Evolutionary conservation across 768 basidiomycete genomes (phyloP), one percentile per base, ranked within the genome.

Genomic region (Serendipita vermifera): DNA sequence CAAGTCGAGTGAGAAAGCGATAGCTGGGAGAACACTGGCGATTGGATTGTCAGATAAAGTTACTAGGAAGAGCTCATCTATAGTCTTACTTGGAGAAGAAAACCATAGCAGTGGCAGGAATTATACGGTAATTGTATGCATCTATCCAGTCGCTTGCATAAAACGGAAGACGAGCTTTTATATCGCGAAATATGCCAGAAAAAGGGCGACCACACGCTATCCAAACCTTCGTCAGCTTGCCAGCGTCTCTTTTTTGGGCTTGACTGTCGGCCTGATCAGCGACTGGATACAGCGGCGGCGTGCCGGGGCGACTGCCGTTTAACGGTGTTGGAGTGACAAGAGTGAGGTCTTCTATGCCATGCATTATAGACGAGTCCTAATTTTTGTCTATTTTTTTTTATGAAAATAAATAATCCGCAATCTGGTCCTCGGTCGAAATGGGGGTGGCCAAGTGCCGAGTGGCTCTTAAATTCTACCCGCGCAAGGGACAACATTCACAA

Each of bases 1-100:
- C 13, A 96, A 72, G 65, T 93, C 89, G 54, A 96, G 67, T 20
- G 89, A 90, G 67, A 96, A 96, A 1, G 93, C 91, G 40, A 93
- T 84, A 6, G 86, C 89, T 14, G 91, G 89, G 15, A 92, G 74
- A n/a, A 91, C 81, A 60, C 85, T 86, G 61, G 3, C 54, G 3
- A 36, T 1, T 13, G 51, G 29, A 3, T 38, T 17, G 40, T 43
- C 32, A 48, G 5, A 33, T 27, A 46, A 33, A 29, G 39, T 22
- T 35, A 33, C 29, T 3, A 56, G 39, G 22, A 31, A 24, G 20
- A 15, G n/a, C n/a, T n/a, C n/a, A n/a, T n/a, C n/a, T n/a, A n/a
- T n/a, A n/a, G n/a, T n/a, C n/a, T n/a, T 65, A 87, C 84, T 88
- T 89, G 59, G 87, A 79, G 63, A 88, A 89, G 67, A 87, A 87